Base-by-base conservation (phyloP, 169 alveolate species). In the Plasmodium gallinaceum region DNA sequence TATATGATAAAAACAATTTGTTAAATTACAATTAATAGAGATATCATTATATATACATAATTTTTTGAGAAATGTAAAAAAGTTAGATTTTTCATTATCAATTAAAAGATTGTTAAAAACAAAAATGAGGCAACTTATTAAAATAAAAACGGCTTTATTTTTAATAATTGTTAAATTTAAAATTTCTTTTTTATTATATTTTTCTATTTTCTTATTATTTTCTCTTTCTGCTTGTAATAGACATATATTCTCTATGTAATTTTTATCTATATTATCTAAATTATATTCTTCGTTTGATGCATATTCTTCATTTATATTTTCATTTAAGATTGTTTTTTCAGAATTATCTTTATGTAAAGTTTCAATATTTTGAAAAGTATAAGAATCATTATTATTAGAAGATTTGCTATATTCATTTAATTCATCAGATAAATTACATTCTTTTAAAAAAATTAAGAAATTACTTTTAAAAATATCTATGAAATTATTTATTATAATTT, bases 381-480 rank as follows among this genome's bases (percentile, higher is more conserved):
- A 16, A 43, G 45, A 5, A 39, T 18, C 58, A n/a, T 57, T 58
- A 74, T n/a, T 51, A 5, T 22, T 64, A 74, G 74, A 58, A 74
- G 74, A 58, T 5, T 32, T 32, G 10, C 52, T 42, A 0, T 4
- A 14, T 42, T 12, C 61, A 22, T 20, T 18, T 64, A 18, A 10
- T 10, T n/a, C 2, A 14, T 78, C 58, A 24, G 45, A 37, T 43
- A 42, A 24, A 8, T 74, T 73, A 22, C 24, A 7, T 43, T 57
- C 88, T 66, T 58, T 80, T 68, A 80, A 68, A 68, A 42, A 80
- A 43, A 26, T 52, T 42, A 80, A 54, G 51, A 80, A 66, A 37
- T 80, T 48, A 46, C 83, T 80, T 80, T 80, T 80, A 68, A 80
- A 80, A 32, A 80, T 80, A 61, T 80, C 90, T 18, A 80, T 52